Evolutionary conservation across 352 stramenopile species (phyloP).

Genomic region (Phytophthora megakarya): DNA sequence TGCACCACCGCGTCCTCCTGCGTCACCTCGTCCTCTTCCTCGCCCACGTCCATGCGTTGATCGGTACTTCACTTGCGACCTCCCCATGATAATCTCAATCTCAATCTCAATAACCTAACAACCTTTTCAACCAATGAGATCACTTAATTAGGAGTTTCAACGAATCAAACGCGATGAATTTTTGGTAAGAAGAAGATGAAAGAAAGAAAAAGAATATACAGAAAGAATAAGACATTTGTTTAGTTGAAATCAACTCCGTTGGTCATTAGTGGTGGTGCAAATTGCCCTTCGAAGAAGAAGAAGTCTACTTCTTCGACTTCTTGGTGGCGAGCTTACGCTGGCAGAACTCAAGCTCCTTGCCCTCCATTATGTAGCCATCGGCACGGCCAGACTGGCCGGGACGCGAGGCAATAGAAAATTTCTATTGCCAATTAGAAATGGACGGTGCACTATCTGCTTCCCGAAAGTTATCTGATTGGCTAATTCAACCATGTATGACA

Average conservation of each 20-base stretch:
- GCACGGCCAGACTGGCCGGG: conserved; percentile 97
- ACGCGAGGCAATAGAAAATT: too few species aligned
- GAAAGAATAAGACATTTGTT: conserved; percentile 5
- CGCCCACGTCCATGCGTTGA: conserved; percentile 57
- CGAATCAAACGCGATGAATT: not conserved
- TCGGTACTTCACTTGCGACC: conserved; percentile 75
- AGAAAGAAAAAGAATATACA: not conserved
- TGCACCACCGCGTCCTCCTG: conserved; percentile 7
- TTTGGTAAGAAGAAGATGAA: not conserved
- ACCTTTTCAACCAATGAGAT: conserved; percentile 20
- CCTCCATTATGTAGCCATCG: conserved; percentile 99
- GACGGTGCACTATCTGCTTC: too few species aligned
- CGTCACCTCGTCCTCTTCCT: conserved; percentile 29
- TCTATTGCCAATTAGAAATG: too few species aligned
- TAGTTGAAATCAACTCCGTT: conserved; percentile 57
- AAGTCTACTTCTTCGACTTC: conserved; percentile 97
- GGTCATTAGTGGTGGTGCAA: conserved; percentile 39
- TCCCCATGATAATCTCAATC: conserved; percentile 51
- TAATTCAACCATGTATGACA: too few species aligned
- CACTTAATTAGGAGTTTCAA: not conserved
- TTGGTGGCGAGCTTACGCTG: conserved; percentile 98
- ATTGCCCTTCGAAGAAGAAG: conserved; percentile 19
- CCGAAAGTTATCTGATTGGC: too few species aligned
- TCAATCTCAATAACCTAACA: too few species aligned
- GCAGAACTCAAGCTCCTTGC: conserved; percentile 99